Conservation (phyloP, 495 filamentous ascomycete species). For the Xylaria bambusicola region DNA sequence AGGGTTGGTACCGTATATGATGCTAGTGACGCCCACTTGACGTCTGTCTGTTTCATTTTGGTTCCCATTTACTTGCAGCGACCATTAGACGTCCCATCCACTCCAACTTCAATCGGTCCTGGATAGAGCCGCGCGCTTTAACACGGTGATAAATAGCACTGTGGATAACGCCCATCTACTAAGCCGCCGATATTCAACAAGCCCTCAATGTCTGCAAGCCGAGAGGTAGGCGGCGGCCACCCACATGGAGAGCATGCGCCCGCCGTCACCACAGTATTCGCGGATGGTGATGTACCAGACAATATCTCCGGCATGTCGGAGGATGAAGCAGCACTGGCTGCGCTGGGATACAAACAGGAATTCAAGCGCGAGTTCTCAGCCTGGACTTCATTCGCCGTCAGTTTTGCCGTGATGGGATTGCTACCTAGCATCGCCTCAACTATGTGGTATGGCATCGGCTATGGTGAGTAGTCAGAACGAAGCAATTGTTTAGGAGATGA, state of each 20-base stretch:
- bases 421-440: conserved; percentile 76
- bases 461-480: conserved; percentile 44
- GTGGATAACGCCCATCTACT: not conserved
- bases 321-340: conserved; percentile 70
- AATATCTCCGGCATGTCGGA: conserved; percentile 40
- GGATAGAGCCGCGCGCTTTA: not conserved
- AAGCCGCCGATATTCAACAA: not conserved
- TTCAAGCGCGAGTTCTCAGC: conserved; percentile 82
- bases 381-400: conserved; percentile 81
- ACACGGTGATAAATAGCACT: not conserved
- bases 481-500: not conserved
- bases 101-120: too few species aligned
- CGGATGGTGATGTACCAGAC: conserved; percentile 61
- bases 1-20: too few species aligned
- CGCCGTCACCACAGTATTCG: conserved; percentile 69
- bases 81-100: too few species aligned
- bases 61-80: not conserved
- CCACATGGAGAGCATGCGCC: conserved; percentile 37
- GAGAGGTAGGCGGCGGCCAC: not conserved
- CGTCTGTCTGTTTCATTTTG: not conserved
- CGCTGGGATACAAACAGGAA: conserved; percentile 76
- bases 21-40: conserved; percentile 11
- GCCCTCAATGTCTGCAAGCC: conserved; percentile 7
- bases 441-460: conserved; percentile 78
- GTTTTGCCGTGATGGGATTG: conserved; percentile 73